phyloP scores from a whole-genome alignment of 1,139 yeast species.

The Torulaspora pretoriensis region DNA sequence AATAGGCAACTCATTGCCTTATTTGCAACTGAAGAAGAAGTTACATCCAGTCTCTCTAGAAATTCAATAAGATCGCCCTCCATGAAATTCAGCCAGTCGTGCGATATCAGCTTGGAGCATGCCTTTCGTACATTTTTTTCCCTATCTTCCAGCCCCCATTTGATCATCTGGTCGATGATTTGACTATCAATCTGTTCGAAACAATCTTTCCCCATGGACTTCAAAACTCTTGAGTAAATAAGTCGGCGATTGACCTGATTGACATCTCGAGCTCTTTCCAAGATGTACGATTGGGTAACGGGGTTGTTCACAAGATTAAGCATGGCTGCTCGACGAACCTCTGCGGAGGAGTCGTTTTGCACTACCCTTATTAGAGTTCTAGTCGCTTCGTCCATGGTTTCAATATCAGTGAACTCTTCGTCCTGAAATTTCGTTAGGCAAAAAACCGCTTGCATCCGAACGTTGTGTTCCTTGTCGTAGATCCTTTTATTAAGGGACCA shows the following conservation, averaged over 20 bases:
- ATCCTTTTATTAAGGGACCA: constrained; percentile 61
- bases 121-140: constrained; percentile 70
- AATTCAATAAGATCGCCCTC: constrained; percentile 70
- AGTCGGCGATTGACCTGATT: constrained; percentile 68
- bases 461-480: constrained; percentile 72
- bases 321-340: constrained; percentile 82
- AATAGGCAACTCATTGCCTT: constrained; percentile 63
- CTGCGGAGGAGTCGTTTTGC: constrained; percentile 79
- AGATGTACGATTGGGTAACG: constrained; percentile 52
- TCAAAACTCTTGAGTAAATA: constrained; percentile 65
- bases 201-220: constrained; percentile 54
- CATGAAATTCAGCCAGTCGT: constrained; percentile 66
- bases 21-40: constrained; percentile 61
- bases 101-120: constrained; percentile 64
- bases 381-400: constrained; percentile 45
- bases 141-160: constrained; percentile 87
- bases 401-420: constrained; percentile 39
- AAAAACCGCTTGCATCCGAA: constrained; percentile 77
- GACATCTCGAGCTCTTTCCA: constrained; percentile 80
- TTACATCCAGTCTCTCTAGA: constrained; percentile 65
- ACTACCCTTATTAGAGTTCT: constrained; percentile 51
- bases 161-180: constrained; percentile 62
- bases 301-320: constrained; percentile 58
- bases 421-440: constrained; percentile 78
- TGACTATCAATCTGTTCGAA: constrained; percentile 55